phyloP scores from a whole-genome alignment of 192 early-diverging fungal species.

The Mortierella alpina region DNA sequence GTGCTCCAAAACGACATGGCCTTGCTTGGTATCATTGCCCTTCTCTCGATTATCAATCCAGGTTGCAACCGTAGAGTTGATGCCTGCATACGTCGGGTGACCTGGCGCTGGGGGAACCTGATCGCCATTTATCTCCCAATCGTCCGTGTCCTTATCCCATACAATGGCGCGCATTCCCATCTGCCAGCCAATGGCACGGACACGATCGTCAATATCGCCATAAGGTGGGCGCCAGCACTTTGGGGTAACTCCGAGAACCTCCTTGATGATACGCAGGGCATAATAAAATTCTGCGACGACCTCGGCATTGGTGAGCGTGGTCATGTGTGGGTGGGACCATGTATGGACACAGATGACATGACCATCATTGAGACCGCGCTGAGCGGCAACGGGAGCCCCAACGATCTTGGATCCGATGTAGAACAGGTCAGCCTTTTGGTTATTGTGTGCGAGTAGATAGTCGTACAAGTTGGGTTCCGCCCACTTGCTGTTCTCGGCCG shows the following conservation, averaged over 20 bases:
- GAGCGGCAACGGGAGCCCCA: conserved; percentile 34
- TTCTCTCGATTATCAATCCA: conserved; percentile 51
- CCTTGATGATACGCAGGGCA: conserved; percentile 56
- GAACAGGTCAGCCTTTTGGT: conserved; percentile 57
- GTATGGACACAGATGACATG: conserved; percentile 65
- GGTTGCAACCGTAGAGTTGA: conserved; percentile 47
- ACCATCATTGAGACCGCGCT: conserved; percentile 45
- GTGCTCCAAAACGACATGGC: conserved; percentile 56
- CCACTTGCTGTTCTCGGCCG: conserved; percentile 21
- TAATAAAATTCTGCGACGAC: conserved; percentile 52
- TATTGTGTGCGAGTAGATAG: conserved; percentile 42
- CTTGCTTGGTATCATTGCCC: conserved; percentile 40
- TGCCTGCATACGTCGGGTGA: conserved; percentile 28
- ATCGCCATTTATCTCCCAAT: conserved; percentile 55
- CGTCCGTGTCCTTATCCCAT: conserved; percentile 38
- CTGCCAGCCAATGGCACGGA: conserved; percentile 57
- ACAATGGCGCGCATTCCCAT: conserved; percentile 48
- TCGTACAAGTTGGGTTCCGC: conserved; percentile 56
- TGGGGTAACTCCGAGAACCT: conserved; percentile 52
- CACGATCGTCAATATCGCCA: conserved; percentile 62
- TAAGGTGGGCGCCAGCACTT: conserved; percentile 59
- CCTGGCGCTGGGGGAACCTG: conserved; percentile 15
- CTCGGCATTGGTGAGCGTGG: conserved; percentile 42
- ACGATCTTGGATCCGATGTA: conserved; percentile 59
- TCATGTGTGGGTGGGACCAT: conserved; percentile 62